These are phyloP conservation scores for Colletotrichum sojae DNA, from an alignment of 2,329 filamentous ascomycete genomes.

Conservation along the genomic window DNA sequence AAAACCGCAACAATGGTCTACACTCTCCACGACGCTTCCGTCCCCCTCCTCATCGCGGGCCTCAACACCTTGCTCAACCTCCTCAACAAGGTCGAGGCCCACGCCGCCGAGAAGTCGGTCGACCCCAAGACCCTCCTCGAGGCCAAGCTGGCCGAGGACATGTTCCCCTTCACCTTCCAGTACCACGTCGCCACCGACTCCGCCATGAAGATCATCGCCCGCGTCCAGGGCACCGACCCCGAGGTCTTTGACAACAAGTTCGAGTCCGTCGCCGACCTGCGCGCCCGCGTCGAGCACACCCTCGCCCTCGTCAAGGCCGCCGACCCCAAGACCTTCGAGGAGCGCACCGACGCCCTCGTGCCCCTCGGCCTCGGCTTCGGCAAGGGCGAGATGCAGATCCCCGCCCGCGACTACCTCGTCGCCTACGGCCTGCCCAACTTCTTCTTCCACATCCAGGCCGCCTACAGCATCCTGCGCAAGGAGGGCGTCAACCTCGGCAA, in stretches of 20 bases:
- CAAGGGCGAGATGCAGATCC: conserved; percentile 45
- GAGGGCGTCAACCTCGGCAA: conserved; percentile 73
- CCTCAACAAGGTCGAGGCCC: conserved; percentile 33
- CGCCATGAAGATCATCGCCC: conserved; percentile 51
- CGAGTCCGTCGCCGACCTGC: conserved; percentile 52
- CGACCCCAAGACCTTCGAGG: conserved; percentile 44
- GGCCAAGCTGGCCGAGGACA: conserved; percentile 53
- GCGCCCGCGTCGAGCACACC: conserved; percentile 50
- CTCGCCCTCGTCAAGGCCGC: conserved; percentile 49
- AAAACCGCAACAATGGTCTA: conserved; percentile 30
- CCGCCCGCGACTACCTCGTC: conserved; percentile 57
- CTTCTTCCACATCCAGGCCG: conserved; percentile 71
- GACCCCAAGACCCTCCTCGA: conserved; percentile 24
- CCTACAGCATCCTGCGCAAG: conserved; percentile 70
- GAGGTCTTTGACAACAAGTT: conserved; percentile 46
- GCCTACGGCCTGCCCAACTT: conserved; percentile 68
- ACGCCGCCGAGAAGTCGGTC: conserved; percentile 32
- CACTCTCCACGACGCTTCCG: conserved; percentile 33
- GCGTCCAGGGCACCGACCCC: conserved; percentile 50
- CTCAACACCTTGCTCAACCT: conserved; percentile 36
- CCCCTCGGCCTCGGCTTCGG: conserved; percentile 43
- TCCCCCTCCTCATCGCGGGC: conserved; percentile 33
- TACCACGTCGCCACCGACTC: conserved; percentile 50
- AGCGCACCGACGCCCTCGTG: conserved; percentile 45
- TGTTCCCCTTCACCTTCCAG: conserved; percentile 60